Conservation (phyloP, 2,329 filamentous ascomycete species). For the Cytospora paraplurivora region DNA sequence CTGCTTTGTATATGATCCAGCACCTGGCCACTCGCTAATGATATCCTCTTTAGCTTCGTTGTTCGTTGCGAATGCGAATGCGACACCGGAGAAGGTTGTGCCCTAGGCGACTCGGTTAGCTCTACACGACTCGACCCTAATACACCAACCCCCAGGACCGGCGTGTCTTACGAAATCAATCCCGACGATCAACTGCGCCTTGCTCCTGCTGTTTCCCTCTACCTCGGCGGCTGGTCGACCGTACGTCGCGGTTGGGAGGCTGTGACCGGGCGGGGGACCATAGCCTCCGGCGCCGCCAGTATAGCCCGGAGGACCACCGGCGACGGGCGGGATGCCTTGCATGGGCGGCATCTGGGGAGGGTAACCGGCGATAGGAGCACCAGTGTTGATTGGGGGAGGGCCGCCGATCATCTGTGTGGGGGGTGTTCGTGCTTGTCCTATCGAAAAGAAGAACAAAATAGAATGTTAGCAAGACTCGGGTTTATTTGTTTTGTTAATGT, state of each 20-base stretch:
- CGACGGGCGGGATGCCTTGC: conserved; percentile 44
- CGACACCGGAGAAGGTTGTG: conserved; percentile 96
- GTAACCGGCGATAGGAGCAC: conserved; percentile 60
- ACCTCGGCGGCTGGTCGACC: conserved; percentile 66
- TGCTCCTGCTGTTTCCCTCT: conserved; percentile 84
- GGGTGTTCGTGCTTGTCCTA: conserved; percentile 54
- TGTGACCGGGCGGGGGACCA: conserved; percentile 39
- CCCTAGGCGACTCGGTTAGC: conserved; percentile 56
- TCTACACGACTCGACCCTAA: neutral
- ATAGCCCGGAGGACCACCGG: conserved; percentile 50
- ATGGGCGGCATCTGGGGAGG: conserved; percentile 55
- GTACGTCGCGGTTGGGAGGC: conserved; percentile 43
- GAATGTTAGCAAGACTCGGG: neutral
- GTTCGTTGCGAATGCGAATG: conserved; percentile 95
- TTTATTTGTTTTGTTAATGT: neutral
- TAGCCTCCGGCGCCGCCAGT: conserved; percentile 50
- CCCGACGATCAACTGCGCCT: conserved; percentile 96
- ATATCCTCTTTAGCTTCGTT: conserved; percentile 98
- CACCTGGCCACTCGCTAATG: conserved; percentile 98
- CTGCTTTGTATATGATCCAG: conserved; percentile 96
- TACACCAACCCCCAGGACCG: neutral
- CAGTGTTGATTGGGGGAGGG: conserved; percentile 68
- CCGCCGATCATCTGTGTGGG: conserved; percentile 64
- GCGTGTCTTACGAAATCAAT: conserved; percentile 84
- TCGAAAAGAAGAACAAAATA: neutral